Evolutionary conservation across 2,329 filamentous ascomycete genomes (phyloP).

Genomic region (Teratosphaeria nubilosa): DNA sequence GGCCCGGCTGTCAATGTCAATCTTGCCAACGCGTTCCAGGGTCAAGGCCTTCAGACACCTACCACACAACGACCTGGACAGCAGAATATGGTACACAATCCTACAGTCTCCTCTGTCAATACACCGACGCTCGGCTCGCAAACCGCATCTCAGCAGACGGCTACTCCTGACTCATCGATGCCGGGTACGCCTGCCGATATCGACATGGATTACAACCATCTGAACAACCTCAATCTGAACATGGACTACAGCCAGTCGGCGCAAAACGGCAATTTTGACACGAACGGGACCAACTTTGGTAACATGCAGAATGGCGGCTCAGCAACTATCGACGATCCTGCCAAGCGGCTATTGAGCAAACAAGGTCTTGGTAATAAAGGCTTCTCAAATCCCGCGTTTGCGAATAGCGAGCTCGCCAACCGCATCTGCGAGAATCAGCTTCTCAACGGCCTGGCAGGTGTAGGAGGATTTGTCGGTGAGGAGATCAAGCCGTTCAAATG

Average conservation of each 20-base stretch:
- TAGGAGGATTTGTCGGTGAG: conserved; percentile 52
- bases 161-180: conserved; percentile 56
- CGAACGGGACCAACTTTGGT: conserved; percentile 32
- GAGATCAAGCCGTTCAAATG: conserved; percentile 98
- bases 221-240: conserved; percentile 31
- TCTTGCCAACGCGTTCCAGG: conserved; percentile 56
- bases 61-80: conserved; percentile 68
- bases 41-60: conserved; percentile 71
- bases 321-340: conserved; percentile 74
- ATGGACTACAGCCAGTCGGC: conserved; percentile 27
- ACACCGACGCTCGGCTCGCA: conserved; percentile 82
- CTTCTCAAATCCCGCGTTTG: conserved; percentile 51
- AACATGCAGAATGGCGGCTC: conserved; percentile 45
- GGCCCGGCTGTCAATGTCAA: conserved; percentile 70
- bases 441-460: conserved; percentile 42
- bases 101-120: conserved; percentile 93
- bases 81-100: conserved; percentile 70
- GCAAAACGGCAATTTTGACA: conserved; percentile 28
- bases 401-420: conserved; percentile 61
- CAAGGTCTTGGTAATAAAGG: conserved; percentile 54
- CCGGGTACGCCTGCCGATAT: conserved; percentile 60
- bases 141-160: conserved; percentile 48
- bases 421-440: conserved; percentile 55
- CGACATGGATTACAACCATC: conserved; percentile 28
- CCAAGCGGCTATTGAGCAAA: conserved; percentile 78